A percentile compares a stretch with the other conserved stretches of the same genome.
phyloP scores from a whole-genome alignment of 345 rosid species.

The Arabidopsis arenosa region DNA sequence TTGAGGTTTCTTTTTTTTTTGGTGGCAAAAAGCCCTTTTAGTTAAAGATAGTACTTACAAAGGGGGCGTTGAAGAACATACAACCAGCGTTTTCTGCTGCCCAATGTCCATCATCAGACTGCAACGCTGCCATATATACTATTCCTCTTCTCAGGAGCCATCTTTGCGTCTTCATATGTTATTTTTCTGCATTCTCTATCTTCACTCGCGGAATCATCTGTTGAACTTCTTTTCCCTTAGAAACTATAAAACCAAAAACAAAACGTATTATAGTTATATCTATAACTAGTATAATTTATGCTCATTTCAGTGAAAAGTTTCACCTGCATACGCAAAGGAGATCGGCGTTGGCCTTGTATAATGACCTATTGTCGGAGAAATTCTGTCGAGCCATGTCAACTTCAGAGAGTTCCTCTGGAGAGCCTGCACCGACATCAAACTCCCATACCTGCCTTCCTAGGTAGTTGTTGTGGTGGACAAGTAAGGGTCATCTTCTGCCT shows the following conservation, averaged over 20 bases:
- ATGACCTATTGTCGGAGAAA: not conserved
- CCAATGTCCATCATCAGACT: conserved; percentile 48
- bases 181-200: conserved; percentile 29
- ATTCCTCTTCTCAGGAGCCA: conserved; percentile 40
- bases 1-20: too few relatives aligned
- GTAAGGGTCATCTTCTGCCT: conserved; percentile 42
- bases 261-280: not conserved
- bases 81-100: conserved; percentile 54
- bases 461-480: conserved; percentile 41
- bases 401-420: conserved; percentile 42
- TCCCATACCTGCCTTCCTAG: conserved; percentile 45
- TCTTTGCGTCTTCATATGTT: conserved; percentile 7
- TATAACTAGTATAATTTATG: not conserved
- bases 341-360: not conserved
- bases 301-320: not conserved
- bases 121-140: conserved; percentile 40
- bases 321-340: conserved; percentile 39
- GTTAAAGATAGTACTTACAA: conserved; percentile 33
- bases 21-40: too few relatives aligned
- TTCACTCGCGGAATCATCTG: conserved; percentile 37
- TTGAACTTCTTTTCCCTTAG: conserved; percentile 34
- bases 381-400: conserved; percentile 27
- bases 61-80: conserved; percentile 57
- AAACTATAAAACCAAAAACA: not conserved
- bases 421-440: conserved; percentile 43